These are phyloP conservation scores for Malania oleifera DNA, from an alignment of 164 flowering plant species.

Conservation along the genomic window DNA sequence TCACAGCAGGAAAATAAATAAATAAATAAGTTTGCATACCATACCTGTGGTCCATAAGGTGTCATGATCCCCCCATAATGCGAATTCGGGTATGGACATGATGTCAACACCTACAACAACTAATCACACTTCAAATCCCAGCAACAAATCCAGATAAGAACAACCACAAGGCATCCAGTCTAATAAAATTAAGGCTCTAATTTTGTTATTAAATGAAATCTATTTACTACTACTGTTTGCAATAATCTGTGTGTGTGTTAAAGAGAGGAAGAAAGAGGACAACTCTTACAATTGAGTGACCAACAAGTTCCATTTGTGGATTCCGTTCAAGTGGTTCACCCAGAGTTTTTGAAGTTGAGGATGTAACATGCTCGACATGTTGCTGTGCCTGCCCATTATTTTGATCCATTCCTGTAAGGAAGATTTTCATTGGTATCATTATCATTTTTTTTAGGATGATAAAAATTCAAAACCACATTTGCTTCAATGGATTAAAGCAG, in stretches of 20 bases:
- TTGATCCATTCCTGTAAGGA: conserved; percentile 17
- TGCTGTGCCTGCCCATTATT: conserved; percentile 13
- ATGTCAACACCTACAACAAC: conserved; percentile 34
- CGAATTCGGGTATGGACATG: conserved; percentile 35
- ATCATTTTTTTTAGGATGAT: too few species aligned
- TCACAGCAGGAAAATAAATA: not conserved
- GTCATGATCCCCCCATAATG: conserved; percentile 30
- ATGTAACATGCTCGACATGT: conserved; percentile 14
- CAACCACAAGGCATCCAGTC: too few species aligned
- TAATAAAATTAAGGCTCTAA: too few species aligned
- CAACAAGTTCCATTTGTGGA: conserved; percentile 43
- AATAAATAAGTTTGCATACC: conserved; percentile 16
- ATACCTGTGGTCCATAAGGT: conserved; percentile 31
- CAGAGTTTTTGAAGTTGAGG: conserved; percentile 11
- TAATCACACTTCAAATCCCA: too few species aligned
- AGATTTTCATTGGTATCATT: conserved; percentile 2
- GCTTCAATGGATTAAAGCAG: not conserved
- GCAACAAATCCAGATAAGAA: too few species aligned
- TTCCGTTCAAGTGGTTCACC: conserved; percentile 23
- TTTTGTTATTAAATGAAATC: too few species aligned
- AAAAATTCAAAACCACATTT: not conserved
- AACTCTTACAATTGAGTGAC: conserved; percentile 40
- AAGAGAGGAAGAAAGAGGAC: too few species aligned
- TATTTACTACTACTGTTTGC: too few species aligned
- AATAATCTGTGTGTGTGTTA: too few species aligned